Percentiles rank a stretch among this genome's conserved stretches.
phyloP scores from a whole-genome alignment of 805 yeast species.

The Zygoascus tannicola region DNA sequence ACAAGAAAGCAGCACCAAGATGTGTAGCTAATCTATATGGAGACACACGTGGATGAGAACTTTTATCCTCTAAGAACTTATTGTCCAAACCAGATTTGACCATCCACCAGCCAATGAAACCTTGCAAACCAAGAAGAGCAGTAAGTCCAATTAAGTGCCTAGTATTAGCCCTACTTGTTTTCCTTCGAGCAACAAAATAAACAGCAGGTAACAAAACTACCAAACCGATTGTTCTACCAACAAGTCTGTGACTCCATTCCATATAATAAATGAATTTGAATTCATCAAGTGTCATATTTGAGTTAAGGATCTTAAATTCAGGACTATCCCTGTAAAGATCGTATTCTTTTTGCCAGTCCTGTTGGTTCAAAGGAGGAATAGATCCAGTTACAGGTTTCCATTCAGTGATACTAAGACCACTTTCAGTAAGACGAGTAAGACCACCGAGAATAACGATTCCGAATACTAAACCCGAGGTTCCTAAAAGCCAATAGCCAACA shows the following conservation, averaged over 20 bases:
- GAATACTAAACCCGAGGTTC: slow-evolving; percentile 80
- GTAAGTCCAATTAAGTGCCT: slow-evolving; percentile 63
- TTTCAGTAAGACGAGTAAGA: slow-evolving; percentile 86
- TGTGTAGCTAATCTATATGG: slow-evolving; percentile 92
- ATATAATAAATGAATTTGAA: slow-evolving; percentile 89
- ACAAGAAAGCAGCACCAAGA: slow-evolving; percentile 80
- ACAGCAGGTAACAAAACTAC: slow-evolving; percentile 76
- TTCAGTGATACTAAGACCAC: slow-evolving; percentile 92
- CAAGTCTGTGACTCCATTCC: slow-evolving; percentile 95
- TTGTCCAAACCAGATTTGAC: slow-evolving; percentile 90
- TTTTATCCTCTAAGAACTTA: slow-evolving; percentile 64
- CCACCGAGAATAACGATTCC: slow-evolving; percentile 97
- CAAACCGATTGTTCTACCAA: slow-evolving; percentile 86
- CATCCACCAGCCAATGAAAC: slow-evolving; percentile 99
- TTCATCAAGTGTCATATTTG: slow-evolving; percentile 83
- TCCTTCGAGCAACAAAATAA: slow-evolving; percentile 61
- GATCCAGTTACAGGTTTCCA: slow-evolving; percentile 98
- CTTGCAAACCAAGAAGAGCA: slow-evolving; percentile 79
- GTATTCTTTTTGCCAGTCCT: slow-evolving; percentile 83
- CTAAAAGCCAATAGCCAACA: slow-evolving; percentile 83
- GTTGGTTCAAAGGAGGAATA: slow-evolving; percentile 72
- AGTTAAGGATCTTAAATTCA: slow-evolving; percentile 80
- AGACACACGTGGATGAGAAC: slow-evolving; percentile 93
- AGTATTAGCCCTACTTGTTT: slow-evolving; percentile 59
- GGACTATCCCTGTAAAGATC: slow-evolving; percentile 75